These are phyloP conservation scores for Plicaturopsis crispa DNA, from an alignment of 768 basidiomycete genomes.

Conservation along the genomic window DNA sequence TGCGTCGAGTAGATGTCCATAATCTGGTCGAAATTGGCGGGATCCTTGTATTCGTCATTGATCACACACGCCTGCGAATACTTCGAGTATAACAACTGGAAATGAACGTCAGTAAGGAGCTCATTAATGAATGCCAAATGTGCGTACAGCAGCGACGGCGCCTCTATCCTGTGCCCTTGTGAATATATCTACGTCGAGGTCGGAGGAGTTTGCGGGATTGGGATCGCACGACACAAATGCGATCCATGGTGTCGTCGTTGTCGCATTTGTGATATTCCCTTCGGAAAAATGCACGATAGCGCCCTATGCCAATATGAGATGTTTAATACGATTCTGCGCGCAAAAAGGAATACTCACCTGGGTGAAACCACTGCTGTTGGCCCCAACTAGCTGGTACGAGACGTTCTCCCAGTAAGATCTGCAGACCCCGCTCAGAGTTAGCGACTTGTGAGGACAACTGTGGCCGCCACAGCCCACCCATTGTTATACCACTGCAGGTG, in stretches of 20 bases:
- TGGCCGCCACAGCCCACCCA: no score
- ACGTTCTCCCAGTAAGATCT: constrained; percentile 49
- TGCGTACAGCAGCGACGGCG: constrained; percentile 68
- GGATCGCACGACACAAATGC: constrained; percentile 80
- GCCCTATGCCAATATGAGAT: constrained; percentile 48
- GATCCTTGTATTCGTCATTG: constrained; percentile 61
- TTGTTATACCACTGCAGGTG: constrained; percentile 53
- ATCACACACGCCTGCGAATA: constrained; percentile 69
- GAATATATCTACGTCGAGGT: constrained; percentile 60
- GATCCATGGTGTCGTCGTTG: constrained; percentile 79
- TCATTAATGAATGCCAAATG: neutral
- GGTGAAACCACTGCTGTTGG: constrained; percentile 40
- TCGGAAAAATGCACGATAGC: constrained; percentile 83
- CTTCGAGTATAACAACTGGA: constrained; percentile 71
- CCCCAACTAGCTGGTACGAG: constrained; percentile 52
- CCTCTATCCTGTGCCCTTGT: constrained; percentile 73
- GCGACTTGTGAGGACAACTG: no score
- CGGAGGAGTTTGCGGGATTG: constrained; percentile 57
- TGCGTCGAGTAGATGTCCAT: constrained; percentile 77
- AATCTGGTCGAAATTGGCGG: constrained; percentile 56
- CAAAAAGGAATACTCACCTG: constrained; percentile 33
- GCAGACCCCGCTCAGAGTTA: no score
- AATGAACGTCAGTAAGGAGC: constrained; percentile 1
- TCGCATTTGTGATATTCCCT: constrained; percentile 34
- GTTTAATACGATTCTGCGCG: constrained; percentile 4